Evolutionary conservation across 192 early-diverging fungal species (phyloP).

Genomic region (Rhizophlyctis rosea): DNA sequence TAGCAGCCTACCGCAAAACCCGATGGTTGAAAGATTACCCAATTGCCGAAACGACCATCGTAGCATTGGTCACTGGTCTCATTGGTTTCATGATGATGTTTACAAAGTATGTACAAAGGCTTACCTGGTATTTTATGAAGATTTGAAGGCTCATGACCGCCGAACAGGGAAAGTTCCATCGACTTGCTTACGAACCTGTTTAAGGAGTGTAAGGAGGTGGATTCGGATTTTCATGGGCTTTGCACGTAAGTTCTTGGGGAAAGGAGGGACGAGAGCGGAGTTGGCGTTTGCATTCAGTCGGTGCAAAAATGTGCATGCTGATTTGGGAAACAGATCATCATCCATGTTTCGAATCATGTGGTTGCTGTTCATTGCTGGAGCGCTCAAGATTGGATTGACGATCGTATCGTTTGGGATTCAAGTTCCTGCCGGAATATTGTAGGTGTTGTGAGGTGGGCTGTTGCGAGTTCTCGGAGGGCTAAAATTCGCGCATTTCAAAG

Average conservation of each 20-base stretch:
- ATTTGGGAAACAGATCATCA: background rate
- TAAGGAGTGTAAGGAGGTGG: conserved; percentile 52
- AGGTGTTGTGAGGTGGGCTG: conserved; percentile 12
- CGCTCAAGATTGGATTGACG: conserved; percentile 45
- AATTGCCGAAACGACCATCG: conserved; percentile 42
- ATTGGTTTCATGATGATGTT: conserved; percentile 44
- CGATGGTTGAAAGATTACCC: conserved; percentile 31
- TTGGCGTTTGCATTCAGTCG: conserved; percentile 9
- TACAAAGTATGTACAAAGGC: conserved; percentile 29
- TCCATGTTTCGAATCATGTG: conserved; percentile 4
- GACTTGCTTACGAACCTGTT: conserved; percentile 55
- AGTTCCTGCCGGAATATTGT: conserved; percentile 53
- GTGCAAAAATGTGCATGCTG: conserved; percentile 18
- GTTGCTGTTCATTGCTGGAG: conserved; percentile 38
- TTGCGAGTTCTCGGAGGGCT: conserved; percentile 38
- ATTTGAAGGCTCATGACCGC: too few relatives aligned
- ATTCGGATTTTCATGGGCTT: conserved; percentile 48
- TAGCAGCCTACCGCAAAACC: conserved; percentile 31
- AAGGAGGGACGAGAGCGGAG: too few relatives aligned
- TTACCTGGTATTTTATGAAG: conserved; percentile 6
- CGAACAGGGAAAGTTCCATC: conserved; percentile 37
- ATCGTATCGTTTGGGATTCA: conserved; percentile 52
- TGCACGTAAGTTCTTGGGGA: conserved; percentile 43
- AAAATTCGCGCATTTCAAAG: conserved; percentile 84
- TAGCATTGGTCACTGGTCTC: conserved; percentile 50